Percentiles rank a stretch among this genome's conserved stretches.
Conservation (phyloP, 2,329 filamentous ascomycete genomes). For the Alternaria atra region DNA sequence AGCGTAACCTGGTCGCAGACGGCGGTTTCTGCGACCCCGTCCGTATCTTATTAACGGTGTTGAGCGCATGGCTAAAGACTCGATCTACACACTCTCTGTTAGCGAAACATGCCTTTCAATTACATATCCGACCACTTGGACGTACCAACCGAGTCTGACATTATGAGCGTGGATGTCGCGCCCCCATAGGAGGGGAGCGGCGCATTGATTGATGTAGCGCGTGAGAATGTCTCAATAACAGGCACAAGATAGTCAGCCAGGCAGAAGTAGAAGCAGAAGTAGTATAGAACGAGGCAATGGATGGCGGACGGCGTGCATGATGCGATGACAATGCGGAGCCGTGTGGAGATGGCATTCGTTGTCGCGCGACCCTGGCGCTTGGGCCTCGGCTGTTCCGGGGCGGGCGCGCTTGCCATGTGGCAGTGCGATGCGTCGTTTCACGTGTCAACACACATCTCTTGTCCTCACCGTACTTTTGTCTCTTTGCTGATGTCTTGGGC, state of each 20-base stretch:
- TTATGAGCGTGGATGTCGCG: slow-evolving; percentile 36
- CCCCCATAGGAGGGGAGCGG: slow-evolving; percentile 22
- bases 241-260: slow-evolving; percentile 7
- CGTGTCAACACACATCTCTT: neutral
- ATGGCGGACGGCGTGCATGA: slow-evolving; percentile 11
- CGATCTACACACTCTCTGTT: slow-evolving; percentile 69
- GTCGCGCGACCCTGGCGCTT: slow-evolving; percentile 16
- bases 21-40: slow-evolving; percentile 91
- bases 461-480: neutral
- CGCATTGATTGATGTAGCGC: slow-evolving; percentile 18
- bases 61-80: slow-evolving; percentile 98
- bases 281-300: neutral
- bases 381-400: slow-evolving; percentile 16
- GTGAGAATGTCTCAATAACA: neutral
- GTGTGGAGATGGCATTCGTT: slow-evolving; percentile 19
- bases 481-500: neutral
- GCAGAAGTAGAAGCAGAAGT: slow-evolving; percentile 2
- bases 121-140: slow-evolving; percentile 6
- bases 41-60: slow-evolving; percentile 97
- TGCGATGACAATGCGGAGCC: slow-evolving; percentile 21
- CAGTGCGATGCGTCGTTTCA: slow-evolving; percentile 4
- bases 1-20: slow-evolving; percentile 80
- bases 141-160: slow-evolving; percentile 55
- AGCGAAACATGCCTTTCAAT: neutral
- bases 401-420: slow-evolving; percentile 19